These are phyloP conservation scores for Diplodia seriata DNA, from an alignment of 2,329 filamentous ascomycete species.

Conservation along the genomic window DNA sequence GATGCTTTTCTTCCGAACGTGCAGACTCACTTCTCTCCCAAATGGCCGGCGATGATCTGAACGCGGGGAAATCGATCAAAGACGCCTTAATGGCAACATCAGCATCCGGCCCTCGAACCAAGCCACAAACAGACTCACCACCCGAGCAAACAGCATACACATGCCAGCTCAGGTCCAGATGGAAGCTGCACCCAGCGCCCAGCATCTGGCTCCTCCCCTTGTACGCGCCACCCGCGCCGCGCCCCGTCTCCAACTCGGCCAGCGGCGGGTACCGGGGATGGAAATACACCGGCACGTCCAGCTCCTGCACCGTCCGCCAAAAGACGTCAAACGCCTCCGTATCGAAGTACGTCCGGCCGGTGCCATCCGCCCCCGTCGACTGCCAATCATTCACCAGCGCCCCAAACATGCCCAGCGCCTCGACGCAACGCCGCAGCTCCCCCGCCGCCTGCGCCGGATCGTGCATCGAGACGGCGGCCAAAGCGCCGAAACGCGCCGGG, in stretches of 20 bases:
- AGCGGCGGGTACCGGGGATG: conserved; percentile 42
- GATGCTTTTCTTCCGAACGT: too few species aligned
- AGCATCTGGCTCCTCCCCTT: conserved; percentile 38
- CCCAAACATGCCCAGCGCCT: conserved; percentile 64
- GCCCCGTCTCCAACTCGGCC: background rate
- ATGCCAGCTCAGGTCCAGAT: conserved; percentile 56
- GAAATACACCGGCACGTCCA: conserved; percentile 46
- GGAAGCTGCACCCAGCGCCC: conserved; percentile 45
- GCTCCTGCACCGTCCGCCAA: conserved; percentile 43
- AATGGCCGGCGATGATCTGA: conserved; percentile 54
- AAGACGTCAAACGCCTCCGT: conserved; percentile 43
- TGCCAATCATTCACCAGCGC: conserved; percentile 59
- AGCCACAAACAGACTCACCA: background rate
- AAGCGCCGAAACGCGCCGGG: conserved; percentile 54
- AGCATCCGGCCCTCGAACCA: background rate
- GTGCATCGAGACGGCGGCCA: conserved; percentile 49
- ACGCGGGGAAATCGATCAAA: conserved; percentile 53
- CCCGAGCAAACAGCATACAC: conserved; percentile 52
- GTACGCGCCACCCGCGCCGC: background rate
- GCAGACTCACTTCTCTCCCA: conserved; percentile 47
- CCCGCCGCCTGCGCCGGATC: conserved; percentile 43
- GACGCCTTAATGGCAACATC: conserved; percentile 41
- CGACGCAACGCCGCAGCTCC: conserved; percentile 42
- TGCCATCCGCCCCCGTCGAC: conserved; percentile 39
- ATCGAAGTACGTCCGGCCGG: conserved; percentile 44